These are phyloP conservation scores for Brassica balearica DNA, from an alignment of 441 rosid species.

Conservation along the genomic window DNA sequence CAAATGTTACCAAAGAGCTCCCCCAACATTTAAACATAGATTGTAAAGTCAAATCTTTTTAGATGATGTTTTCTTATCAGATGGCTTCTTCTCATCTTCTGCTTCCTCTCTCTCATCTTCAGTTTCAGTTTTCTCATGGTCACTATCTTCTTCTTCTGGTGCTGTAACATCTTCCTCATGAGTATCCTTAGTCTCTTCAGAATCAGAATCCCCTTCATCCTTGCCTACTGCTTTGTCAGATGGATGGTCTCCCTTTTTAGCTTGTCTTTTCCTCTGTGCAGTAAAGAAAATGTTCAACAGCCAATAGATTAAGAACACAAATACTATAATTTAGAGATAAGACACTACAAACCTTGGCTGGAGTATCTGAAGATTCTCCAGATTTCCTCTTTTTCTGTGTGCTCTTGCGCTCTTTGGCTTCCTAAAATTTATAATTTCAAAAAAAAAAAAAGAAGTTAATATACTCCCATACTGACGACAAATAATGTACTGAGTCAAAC, in stretches of 20 bases:
- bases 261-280: slow-evolving; percentile 57
- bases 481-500: slow-evolving; percentile 9
- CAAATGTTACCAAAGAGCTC: too few species aligned
- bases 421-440: slow-evolving; percentile 42
- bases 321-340: background rate
- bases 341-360: slow-evolving; percentile 70
- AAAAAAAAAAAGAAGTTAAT: too few species aligned
- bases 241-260: slow-evolving; percentile 53
- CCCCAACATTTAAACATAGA: too few species aligned
- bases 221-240: slow-evolving; percentile 56
- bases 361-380: slow-evolving; percentile 61
- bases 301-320: too few species aligned
- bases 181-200: slow-evolving; percentile 54
- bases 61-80: slow-evolving; percentile 50
- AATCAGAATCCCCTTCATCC: slow-evolving; percentile 59
- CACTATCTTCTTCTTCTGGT: slow-evolving; percentile 49
- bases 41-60: too few species aligned
- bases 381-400: slow-evolving; percentile 49
- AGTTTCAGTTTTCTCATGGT: slow-evolving; percentile 56
- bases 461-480: too few species aligned
- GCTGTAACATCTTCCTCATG: slow-evolving; percentile 58
- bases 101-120: slow-evolving; percentile 63
- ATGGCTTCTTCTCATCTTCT: slow-evolving; percentile 45
- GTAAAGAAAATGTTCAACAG: slow-evolving; percentile 23
- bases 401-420: slow-evolving; percentile 70